These are phyloP conservation scores for Monilinia polystroma DNA, from an alignment of 2,329 filamentous ascomycete genomes.

Conservation along the genomic window DNA sequence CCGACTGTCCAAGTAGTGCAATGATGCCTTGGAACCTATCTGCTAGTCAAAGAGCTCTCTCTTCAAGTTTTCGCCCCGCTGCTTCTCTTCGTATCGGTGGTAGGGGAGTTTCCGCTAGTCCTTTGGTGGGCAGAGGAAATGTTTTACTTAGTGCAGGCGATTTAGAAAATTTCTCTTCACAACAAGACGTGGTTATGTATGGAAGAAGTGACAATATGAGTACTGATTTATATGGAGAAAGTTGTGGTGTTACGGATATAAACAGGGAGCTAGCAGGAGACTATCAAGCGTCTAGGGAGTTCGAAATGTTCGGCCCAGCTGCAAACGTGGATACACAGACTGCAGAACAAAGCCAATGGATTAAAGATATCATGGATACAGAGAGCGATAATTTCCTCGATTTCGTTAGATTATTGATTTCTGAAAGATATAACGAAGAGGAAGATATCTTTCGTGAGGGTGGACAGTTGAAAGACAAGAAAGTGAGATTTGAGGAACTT, in stretches of 20 bases:
- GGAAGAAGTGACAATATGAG: constrained; percentile 11
- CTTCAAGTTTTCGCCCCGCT: constrained; percentile 40
- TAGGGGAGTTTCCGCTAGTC: constrained; percentile 59
- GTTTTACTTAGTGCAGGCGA: constrained; percentile 30
- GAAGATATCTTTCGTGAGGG: constrained; percentile 24
- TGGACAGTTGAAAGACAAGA: constrained; percentile 34
- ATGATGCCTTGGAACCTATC: constrained; percentile 66
- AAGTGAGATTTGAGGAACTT: constrained; percentile 67
- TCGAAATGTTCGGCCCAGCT: constrained; percentile 45
- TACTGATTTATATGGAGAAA: not conserved
- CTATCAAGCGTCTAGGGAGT: constrained; percentile 40
- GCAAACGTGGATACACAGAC: constrained; percentile 50
- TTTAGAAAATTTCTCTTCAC: constrained; percentile 30
- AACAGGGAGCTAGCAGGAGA: not conserved
- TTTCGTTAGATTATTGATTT: constrained; percentile 53
- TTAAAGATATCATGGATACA: constrained; percentile 53
- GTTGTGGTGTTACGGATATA: not conserved
- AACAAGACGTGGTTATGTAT: constrained; percentile 19
- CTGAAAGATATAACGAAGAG: constrained; percentile 32
- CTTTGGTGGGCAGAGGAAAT: constrained; percentile 53
- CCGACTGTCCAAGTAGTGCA: constrained; percentile 63
- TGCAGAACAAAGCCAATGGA: constrained; percentile 48
- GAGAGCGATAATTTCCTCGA: constrained; percentile 63
- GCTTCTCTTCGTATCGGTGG: constrained; percentile 36
- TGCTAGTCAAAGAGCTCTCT: constrained; percentile 46